phyloP scores from a whole-genome alignment of 331 rosid genomes.

The Pyracantha coccinea region DNA sequence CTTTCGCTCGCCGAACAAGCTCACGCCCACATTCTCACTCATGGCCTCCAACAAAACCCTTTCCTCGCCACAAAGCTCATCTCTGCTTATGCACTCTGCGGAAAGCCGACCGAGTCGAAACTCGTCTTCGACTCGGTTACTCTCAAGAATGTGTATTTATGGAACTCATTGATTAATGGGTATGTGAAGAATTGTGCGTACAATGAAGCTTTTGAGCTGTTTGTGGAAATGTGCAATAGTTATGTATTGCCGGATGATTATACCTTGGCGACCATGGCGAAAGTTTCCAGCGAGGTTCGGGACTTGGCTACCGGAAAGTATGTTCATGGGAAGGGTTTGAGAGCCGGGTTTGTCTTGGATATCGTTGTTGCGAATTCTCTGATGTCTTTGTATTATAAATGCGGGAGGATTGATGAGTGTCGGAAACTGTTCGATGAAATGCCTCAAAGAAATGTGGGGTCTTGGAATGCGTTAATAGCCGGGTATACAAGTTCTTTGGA shows the following conservation, averaged over 20 bases:
- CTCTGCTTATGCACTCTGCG: constrained; percentile 52
- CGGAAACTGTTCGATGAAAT: constrained; percentile 67
- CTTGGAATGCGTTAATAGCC: constrained; percentile 60
- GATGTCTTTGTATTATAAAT: constrained; percentile 54
- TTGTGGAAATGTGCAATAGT: constrained; percentile 36
- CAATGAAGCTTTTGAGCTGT: constrained; percentile 34
- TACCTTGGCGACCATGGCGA: constrained; percentile 57
- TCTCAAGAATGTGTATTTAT: constrained; percentile 37
- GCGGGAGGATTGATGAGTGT: constrained; percentile 34
- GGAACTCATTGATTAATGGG: constrained; percentile 65
- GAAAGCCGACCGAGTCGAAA: constrained; percentile 21
- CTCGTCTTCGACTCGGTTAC: constrained; percentile 38
- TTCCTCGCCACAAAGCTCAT: constrained; percentile 63
- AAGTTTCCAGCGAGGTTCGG: constrained; percentile 41
- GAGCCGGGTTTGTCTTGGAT: constrained; percentile 48
- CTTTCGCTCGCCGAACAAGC: constrained; percentile 38
- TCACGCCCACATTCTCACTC: constrained; percentile 57
- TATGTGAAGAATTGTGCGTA: constrained; percentile 32
- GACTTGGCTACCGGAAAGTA: constrained; percentile 37
- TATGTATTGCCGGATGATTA: constrained; percentile 47
- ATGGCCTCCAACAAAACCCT: constrained; percentile 47
- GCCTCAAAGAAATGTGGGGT: constrained; percentile 51
- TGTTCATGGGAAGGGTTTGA: constrained; percentile 61
- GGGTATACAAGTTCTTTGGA: constrained; percentile 29
- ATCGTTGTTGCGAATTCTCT: constrained; percentile 56